These are phyloP conservation scores for Tubosaeta sp. DNA, from an alignment of 768 basidiomycete genomes.

Conservation along the genomic window DNA sequence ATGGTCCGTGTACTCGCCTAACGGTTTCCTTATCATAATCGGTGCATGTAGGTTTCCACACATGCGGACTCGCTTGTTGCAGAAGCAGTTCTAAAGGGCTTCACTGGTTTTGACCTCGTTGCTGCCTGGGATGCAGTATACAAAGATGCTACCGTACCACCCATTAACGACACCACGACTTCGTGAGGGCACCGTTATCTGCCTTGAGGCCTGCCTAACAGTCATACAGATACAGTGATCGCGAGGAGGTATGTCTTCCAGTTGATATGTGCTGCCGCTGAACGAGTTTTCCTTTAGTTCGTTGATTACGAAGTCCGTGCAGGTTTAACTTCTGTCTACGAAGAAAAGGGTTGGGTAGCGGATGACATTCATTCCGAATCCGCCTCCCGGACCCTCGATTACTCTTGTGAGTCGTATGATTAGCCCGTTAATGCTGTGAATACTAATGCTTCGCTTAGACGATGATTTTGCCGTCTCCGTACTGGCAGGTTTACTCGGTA, in stretches of 20 bases:
- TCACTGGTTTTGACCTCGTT: slow-evolving; percentile 57
- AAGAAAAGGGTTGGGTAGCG: slow-evolving; percentile 68
- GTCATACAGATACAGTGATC: slow-evolving; percentile 54
- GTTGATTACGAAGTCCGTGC: slow-evolving; percentile 82
- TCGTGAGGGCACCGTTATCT: slow-evolving; percentile 34
- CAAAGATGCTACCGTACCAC: slow-evolving; percentile 68
- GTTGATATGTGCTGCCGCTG: neutral
- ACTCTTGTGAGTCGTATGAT: slow-evolving; percentile 54
- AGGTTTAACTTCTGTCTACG: slow-evolving; percentile 68
- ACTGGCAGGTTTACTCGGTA: slow-evolving; percentile 52
- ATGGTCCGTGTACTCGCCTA: slow-evolving; percentile 44
- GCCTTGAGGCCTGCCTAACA: neutral
- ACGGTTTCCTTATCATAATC: neutral
- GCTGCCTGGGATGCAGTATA: slow-evolving; percentile 70
- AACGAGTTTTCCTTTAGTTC: slow-evolving; percentile 34
- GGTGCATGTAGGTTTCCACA: slow-evolving; percentile 52
- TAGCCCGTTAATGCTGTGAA: neutral
- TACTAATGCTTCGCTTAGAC: slow-evolving; percentile 37
- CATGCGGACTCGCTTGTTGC: slow-evolving; percentile 78
- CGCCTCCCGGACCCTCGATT: slow-evolving; percentile 73
- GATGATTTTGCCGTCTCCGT: slow-evolving; percentile 73
- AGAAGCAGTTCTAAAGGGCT: slow-evolving; percentile 64
- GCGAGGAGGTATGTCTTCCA: slow-evolving; percentile 52
- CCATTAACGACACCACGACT: slow-evolving; percentile 48
- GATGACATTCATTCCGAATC: slow-evolving; percentile 77